A percentile compares a stretch with the other conserved stretches of the same genome.
These are phyloP conservation scores for Babesia gibsoni DNA, from an alignment of 169 alveolate species.

Conservation along the genomic window DNA sequence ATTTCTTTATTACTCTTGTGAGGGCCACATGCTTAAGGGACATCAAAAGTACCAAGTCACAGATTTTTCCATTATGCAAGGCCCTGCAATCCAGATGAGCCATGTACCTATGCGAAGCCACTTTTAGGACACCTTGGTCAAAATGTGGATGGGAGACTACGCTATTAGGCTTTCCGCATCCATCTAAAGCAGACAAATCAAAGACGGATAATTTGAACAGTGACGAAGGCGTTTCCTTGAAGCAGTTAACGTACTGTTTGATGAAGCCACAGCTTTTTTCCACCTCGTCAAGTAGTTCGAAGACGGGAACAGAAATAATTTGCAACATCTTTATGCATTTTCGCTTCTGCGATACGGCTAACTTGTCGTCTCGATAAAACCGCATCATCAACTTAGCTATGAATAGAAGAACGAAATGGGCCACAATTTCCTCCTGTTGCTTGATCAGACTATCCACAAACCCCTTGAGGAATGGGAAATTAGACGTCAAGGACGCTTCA, in stretches of 20 bases:
- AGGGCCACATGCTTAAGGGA: slow-evolving; percentile 16
- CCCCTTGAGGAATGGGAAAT: slow-evolving; percentile 13
- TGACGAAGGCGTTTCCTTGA: not conserved
- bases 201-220: slow-evolving; percentile 1
- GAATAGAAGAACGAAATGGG: slow-evolving; percentile 5
- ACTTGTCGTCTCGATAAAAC: not conserved
- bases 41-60: slow-evolving; percentile 23
- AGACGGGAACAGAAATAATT: not conserved
- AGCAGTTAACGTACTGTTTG: slow-evolving; percentile 15
- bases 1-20: too few relatives aligned
- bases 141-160: not conserved
- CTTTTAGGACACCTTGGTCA: not conserved
- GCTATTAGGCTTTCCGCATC: not conserved
- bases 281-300: not conserved
- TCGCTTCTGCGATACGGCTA: slow-evolving; percentile 7
- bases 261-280: slow-evolving; percentile 3
- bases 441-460: slow-evolving; percentile 1
- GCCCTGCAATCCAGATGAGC: not conserved
- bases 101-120: slow-evolving; percentile 2
- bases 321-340: slow-evolving; percentile 3
- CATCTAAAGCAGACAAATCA: slow-evolving; percentile 6
- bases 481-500: not conserved
- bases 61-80: not conserved
- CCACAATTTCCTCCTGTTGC: not conserved
- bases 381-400: slow-evolving; percentile 3